A percentile compares a stretch with the other conserved stretches of the same genome.
Conservation (phyloP, 1,139 yeast species). For the Lodderomyces pseudojiufengensis region DNA sequence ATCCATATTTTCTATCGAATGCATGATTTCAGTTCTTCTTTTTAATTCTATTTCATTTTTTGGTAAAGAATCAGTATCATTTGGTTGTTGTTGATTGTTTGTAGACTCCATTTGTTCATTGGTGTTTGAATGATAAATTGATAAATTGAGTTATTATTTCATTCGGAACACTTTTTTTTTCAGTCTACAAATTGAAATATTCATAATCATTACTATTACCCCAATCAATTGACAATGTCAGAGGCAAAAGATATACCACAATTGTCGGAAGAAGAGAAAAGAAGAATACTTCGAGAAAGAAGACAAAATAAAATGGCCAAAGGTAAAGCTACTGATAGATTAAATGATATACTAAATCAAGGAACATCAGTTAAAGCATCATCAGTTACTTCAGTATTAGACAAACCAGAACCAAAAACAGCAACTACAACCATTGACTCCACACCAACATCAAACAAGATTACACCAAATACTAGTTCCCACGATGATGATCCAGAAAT, state of each 20-base stretch:
- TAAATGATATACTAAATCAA: constrained; percentile 44
- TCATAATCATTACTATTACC: background rate
- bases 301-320: constrained; percentile 65
- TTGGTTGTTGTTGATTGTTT: background rate
- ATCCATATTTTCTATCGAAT: constrained; percentile 43
- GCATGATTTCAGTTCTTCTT: constrained; percentile 37
- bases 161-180: too few relatives aligned
- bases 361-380: constrained; percentile 38
- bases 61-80: constrained; percentile 7
- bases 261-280: constrained; percentile 59
- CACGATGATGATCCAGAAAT: constrained; percentile 36
- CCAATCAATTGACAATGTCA: constrained; percentile 9
- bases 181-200: too few relatives aligned
- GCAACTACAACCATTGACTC: too few relatives aligned
- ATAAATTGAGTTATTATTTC: too few relatives aligned
- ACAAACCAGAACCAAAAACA: constrained; percentile 15
- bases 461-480: constrained; percentile 3
- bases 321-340: constrained; percentile 54
- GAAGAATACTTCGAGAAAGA: constrained; percentile 59
- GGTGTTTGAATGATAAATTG: too few relatives aligned
- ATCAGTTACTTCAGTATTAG: constrained; percentile 35
- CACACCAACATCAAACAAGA: background rate
- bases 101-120: too few relatives aligned
- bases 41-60: constrained; percentile 36
- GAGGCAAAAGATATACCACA: constrained; percentile 21